Evolutionary conservation across 1,284 basidiomycete genomes (phyloP).

Genomic region (Moesziomyces sp.): DNA sequence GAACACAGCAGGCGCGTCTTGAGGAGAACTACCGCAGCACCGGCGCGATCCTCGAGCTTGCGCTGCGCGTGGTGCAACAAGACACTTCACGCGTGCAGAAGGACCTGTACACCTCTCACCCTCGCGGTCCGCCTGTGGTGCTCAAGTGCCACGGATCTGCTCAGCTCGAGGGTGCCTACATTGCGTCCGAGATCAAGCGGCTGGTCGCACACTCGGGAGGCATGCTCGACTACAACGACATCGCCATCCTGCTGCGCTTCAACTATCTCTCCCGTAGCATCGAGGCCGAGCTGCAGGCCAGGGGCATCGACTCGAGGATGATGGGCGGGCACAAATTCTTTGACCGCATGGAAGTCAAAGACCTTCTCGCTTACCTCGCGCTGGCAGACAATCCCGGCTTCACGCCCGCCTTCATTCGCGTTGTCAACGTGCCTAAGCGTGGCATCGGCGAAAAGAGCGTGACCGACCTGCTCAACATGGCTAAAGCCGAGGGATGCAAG

Average conservation of each 20-base stretch:
- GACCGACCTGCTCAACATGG: conserved; percentile 73
- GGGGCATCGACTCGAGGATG: conserved; percentile 80
- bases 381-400: conserved; percentile 84
- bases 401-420: conserved; percentile 76
- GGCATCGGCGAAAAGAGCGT: conserved; percentile 86
- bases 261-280: conserved; percentile 83
- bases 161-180: conserved; percentile 65
- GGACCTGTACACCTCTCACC: conserved; percentile 79
- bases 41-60: conserved; percentile 78
- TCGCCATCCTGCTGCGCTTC: conserved; percentile 76
- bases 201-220: conserved; percentile 80
- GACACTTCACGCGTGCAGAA: conserved; percentile 80
- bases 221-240: conserved; percentile 70
- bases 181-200: conserved; percentile 83
- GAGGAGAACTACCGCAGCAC: conserved; percentile 92
- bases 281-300: conserved; percentile 81
- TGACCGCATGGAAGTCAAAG: conserved; percentile 81
- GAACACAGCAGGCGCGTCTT: conserved; percentile 75
- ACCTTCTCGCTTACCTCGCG: conserved; percentile 79
- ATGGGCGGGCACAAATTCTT: conserved; percentile 88
- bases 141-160: conserved; percentile 40
- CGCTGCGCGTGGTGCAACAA: conserved; percentile 83
- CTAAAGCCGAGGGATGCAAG: conserved; percentile 72
- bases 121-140: conserved; percentile 72
- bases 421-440: conserved; percentile 80